A percentile compares a stretch with the other conserved stretches of the same genome.
Evolutionary conservation across 73 alveolate genomes (phyloP).

Genomic region (Tetrahymena elliotti): DNA sequence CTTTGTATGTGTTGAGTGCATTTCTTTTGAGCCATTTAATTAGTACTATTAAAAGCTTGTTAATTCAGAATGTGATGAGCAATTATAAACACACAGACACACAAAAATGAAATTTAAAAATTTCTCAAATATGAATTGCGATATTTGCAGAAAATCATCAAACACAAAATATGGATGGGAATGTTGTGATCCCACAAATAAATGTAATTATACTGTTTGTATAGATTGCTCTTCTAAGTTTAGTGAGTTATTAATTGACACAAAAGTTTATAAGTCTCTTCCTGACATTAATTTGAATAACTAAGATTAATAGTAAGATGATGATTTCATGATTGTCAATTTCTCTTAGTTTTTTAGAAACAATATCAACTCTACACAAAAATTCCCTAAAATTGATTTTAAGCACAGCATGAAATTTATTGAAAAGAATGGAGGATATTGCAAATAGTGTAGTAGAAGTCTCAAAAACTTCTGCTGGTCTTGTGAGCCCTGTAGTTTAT

Average conservation of each 20-base stretch:
- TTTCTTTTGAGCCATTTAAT: neutral
- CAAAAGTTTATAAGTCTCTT: neutral
- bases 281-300: neutral
- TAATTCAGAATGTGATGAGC: neutral
- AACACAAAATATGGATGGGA: neutral
- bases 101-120: neutral
- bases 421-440: neutral
- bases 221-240: neutral
- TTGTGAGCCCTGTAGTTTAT: neutral
- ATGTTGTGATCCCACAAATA: neutral
- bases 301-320: too few relatives aligned
- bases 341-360: too few relatives aligned
- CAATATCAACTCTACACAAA: too few relatives aligned
- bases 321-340: too few relatives aligned
- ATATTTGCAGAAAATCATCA: neutral
- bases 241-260: neutral
- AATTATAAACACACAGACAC: neutral
- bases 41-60: neutral
- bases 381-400: neutral
- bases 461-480: neutral
- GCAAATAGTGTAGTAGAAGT: neutral
- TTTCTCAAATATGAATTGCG: neutral
- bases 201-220: neutral
- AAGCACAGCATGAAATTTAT: neutral
- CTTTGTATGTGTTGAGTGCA: neutral